Evolutionary conservation across 257 asterid genomes (phyloP).

Genomic region (Vinca minor): DNA sequence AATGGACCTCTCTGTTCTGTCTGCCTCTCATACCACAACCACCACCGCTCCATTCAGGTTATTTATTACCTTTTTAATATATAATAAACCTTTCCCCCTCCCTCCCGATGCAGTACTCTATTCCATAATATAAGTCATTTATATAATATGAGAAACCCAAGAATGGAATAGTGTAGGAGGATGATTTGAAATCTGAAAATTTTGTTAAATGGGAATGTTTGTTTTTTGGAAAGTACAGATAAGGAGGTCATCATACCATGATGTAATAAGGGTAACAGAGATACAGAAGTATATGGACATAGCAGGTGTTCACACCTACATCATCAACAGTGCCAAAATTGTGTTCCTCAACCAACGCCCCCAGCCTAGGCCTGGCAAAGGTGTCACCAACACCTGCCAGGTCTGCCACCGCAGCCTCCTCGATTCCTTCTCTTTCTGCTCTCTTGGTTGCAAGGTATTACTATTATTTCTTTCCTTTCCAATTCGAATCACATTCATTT

Average conservation of each 20-base stretch:
- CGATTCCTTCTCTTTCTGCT: slow-evolving; percentile 71
- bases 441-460: slow-evolving; percentile 91
- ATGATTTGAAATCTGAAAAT: neutral
- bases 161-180: no score
- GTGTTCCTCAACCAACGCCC: slow-evolving; percentile 78
- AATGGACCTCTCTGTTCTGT: slow-evolving; percentile 70
- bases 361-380: slow-evolving; percentile 84
- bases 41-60: slow-evolving; percentile 71
- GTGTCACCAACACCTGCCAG: slow-evolving; percentile 67
- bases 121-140: no score
- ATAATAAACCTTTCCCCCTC: neutral
- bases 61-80: no score
- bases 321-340: slow-evolving; percentile 73
- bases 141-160: no score
- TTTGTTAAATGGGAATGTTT: neutral
- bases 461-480: no score
- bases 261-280: slow-evolving; percentile 69
- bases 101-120: no score
- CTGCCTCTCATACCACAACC: slow-evolving; percentile 57
- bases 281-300: slow-evolving; percentile 72
- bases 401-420: slow-evolving; percentile 75
- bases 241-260: slow-evolving; percentile 83
- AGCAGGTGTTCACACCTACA: slow-evolving; percentile 60
- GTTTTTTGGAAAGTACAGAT: no score
- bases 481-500: no score